Conservation (phyloP, 345 rosid genomes). For the Populus simonii region DNA sequence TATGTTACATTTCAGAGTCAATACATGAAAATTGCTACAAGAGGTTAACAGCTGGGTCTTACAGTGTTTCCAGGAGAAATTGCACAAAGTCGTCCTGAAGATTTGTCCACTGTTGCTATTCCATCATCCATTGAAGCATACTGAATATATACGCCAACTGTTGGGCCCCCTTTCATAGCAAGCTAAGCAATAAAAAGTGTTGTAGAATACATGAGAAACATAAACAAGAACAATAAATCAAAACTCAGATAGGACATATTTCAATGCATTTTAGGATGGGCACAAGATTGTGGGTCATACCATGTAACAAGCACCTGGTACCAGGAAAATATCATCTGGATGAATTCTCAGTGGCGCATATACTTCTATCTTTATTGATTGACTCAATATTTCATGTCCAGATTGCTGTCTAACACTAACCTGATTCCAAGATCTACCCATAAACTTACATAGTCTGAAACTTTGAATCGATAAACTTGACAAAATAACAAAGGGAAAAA, state of each 20-base stretch:
- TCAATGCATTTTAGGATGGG: neutral
- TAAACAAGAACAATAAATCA: conserved; percentile 5
- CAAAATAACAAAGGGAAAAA: no score
- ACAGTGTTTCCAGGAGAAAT: conserved; percentile 87
- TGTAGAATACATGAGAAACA: conserved; percentile 6
- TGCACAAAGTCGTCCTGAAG: conserved; percentile 63
- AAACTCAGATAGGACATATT: neutral
- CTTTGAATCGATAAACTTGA: neutral
- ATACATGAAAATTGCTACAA: conserved; percentile 9
- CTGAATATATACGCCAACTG: conserved; percentile 61
- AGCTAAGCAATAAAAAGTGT: conserved; percentile 41
- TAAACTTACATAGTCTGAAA: conserved; percentile 23
- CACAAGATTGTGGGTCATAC: conserved; percentile 37
- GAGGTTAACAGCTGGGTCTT: conserved; percentile 26
- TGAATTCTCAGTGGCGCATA: conserved; percentile 73
- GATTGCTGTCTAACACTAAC: conserved; percentile 74
- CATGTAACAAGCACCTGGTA: conserved; percentile 84
- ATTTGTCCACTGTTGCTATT: conserved; percentile 55
- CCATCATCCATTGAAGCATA: conserved; percentile 54
- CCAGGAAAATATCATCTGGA: conserved; percentile 68
- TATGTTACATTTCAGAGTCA: neutral
- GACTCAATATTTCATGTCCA: conserved; percentile 72
- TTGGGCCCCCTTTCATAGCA: conserved; percentile 80
- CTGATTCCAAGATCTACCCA: conserved; percentile 40
- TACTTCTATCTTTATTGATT: conserved; percentile 76